These are phyloP conservation scores for Citrullus amarus DNA, from an alignment of 306 rosid species.

Conservation along the genomic window DNA sequence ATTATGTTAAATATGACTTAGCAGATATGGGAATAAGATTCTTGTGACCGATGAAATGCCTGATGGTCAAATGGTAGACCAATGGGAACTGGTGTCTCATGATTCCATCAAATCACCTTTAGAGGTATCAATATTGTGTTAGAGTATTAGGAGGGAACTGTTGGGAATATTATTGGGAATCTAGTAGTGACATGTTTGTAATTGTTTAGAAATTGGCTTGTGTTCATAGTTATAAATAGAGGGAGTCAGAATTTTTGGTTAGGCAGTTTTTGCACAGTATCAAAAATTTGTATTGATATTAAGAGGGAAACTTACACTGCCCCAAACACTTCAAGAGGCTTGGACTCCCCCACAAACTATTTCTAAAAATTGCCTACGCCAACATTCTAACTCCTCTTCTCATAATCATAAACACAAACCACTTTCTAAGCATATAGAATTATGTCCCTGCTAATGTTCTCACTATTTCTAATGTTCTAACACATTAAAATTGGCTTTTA, in stretches of 20 bases:
- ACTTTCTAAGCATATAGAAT: neutral
- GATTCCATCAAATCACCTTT: slow-evolving; percentile 71
- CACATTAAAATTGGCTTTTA: slow-evolving; percentile 7
- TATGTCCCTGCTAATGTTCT: neutral
- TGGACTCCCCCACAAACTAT: neutral
- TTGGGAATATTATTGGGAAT: neutral
- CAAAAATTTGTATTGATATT: neutral
- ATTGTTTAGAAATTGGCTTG: neutral
- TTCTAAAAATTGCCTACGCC: neutral
- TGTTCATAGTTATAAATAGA: neutral
- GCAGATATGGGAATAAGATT: slow-evolving; percentile 81
- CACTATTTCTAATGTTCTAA: neutral
- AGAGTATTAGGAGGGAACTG: neutral
- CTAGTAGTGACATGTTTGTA: neutral
- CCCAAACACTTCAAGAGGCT: neutral
- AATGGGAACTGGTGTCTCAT: slow-evolving; percentile 72
- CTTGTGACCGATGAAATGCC: slow-evolving; percentile 94
- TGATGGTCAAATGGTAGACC: slow-evolving; percentile 99
- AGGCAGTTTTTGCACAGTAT: neutral
- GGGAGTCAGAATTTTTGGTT: neutral
- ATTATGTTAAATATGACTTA: slow-evolving; percentile 19
- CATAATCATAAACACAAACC: neutral
- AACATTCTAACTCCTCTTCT: neutral
- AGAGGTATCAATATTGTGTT: slow-evolving; percentile 36
- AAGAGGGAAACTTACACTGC: neutral